phyloP scores from a whole-genome alignment of 2,329 filamentous ascomycete species.

The Cadophora luteo-olivacea region DNA sequence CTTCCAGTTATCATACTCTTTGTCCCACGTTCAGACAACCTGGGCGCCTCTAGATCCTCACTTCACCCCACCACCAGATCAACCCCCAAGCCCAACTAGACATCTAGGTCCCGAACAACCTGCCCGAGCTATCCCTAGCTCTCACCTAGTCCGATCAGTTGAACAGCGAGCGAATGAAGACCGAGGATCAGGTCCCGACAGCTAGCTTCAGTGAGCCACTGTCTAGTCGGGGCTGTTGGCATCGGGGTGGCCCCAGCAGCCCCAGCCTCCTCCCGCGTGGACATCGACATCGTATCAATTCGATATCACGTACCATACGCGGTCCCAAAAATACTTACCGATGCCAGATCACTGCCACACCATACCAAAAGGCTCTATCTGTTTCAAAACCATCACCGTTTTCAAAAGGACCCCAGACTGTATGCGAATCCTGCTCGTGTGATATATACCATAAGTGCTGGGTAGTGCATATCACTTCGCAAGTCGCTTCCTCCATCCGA shows the following conservation, averaged over 20 bases:
- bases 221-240: background rate
- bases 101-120: conserved; percentile 8
- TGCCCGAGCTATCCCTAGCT: conserved; percentile 1
- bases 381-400: background rate
- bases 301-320: background rate
- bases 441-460: background rate
- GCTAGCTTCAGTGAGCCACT: background rate
- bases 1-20: no score
- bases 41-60: conserved; percentile 12
- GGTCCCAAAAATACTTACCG: conserved; percentile 4
- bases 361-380: background rate
- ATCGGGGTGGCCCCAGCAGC: background rate
- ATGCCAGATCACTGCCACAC: background rate
- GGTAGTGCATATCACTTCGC: background rate
- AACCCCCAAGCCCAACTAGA: background rate
- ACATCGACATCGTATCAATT: background rate
- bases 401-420: background rate
- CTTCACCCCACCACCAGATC: conserved; percentile 3
- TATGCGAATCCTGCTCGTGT: conserved; percentile 7
- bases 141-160: background rate
- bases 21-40: background rate
- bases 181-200: background rate
- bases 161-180: background rate
- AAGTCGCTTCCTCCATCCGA: conserved; percentile 8
- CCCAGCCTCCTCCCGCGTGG: conserved; percentile 2